These are phyloP conservation scores for Coemansia reversa DNA, from an alignment of 192 early-diverging fungal genomes.

Conservation along the genomic window DNA sequence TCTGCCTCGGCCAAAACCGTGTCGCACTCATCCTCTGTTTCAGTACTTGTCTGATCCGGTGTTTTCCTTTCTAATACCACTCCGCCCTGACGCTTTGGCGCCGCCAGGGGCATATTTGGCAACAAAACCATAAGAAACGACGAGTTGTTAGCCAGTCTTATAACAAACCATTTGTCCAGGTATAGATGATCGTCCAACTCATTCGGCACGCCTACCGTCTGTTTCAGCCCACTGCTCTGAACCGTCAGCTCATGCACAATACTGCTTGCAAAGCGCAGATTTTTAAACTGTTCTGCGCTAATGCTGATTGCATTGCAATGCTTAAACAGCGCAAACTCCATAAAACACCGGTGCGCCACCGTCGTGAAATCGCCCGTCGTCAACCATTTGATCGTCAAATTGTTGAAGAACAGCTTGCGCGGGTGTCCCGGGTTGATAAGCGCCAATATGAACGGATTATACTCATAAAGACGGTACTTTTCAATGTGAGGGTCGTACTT, in stretches of 20 bases:
- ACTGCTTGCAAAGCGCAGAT: constrained; percentile 46
- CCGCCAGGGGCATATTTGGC: constrained; percentile 43
- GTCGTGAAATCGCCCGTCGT: constrained; percentile 53
- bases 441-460: constrained; percentile 51
- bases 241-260: constrained; percentile 44
- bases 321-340: constrained; percentile 53
- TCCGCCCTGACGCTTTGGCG: constrained; percentile 20
- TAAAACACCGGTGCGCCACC: constrained; percentile 50
- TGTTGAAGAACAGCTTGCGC: constrained; percentile 50
- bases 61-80: not conserved
- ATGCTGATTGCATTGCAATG: constrained; percentile 51
- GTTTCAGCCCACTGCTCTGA: constrained; percentile 22
- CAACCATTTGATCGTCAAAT: constrained; percentile 45
- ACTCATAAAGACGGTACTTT: constrained; percentile 50
- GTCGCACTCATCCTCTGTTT: not conserved
- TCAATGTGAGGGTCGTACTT: constrained; percentile 49
- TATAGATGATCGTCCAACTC: constrained; percentile 48
- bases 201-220: constrained; percentile 41
- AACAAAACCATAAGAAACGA: constrained; percentile 53
- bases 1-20: not conserved
- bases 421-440: constrained; percentile 43
- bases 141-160: constrained; percentile 47
- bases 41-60: not conserved
- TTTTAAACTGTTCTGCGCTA: constrained; percentile 50
- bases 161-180: constrained; percentile 55